Evolutionary conservation across 148 eudicot species (phyloP).

Genomic region (Persicaria tinctoria): DNA sequence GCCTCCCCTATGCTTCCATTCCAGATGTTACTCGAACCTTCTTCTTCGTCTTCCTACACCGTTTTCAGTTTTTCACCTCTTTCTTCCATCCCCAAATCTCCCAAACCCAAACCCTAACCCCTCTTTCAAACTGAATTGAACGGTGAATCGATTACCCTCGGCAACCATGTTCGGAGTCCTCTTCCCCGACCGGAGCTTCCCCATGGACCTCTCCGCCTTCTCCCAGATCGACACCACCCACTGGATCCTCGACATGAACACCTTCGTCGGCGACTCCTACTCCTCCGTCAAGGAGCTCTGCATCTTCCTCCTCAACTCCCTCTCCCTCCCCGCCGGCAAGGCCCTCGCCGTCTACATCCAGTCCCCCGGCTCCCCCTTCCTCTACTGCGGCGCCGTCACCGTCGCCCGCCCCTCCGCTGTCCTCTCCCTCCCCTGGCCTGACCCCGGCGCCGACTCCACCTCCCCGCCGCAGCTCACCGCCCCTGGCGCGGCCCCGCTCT

Average conservation of each 20-base stretch:
- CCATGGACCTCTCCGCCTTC: conserved; percentile 83
- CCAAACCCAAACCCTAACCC: not conserved
- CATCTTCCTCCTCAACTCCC: conserved; percentile 73
- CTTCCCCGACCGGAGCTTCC: conserved; percentile 90
- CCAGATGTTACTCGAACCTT: conserved; percentile 4
- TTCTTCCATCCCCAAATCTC: not conserved
- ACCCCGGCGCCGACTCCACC: conserved; percentile 39
- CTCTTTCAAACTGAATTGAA: not conserved
- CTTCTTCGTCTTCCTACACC: not conserved
- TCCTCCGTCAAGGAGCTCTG: conserved; percentile 71
- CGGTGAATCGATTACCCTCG: too few relatives aligned
- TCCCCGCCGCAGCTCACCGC: conserved; percentile 53
- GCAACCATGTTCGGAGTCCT: conserved; percentile 75
- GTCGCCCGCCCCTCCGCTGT: conserved; percentile 86
- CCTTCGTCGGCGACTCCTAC: conserved; percentile 63
- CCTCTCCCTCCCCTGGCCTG: conserved; percentile 75
- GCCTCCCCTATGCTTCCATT: not conserved
- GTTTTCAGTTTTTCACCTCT: not conserved
- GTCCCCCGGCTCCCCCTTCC: conserved; percentile 82
- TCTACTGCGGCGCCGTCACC: conserved; percentile 89
- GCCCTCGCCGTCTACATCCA: conserved; percentile 94
- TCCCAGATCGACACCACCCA: conserved; percentile 86
- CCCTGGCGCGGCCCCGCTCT: conserved; percentile 42
- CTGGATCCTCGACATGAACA: conserved; percentile 93
- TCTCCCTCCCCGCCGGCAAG: conserved; percentile 81